phyloP scores from a whole-genome alignment of 345 rosid genomes.

The Citrus glauca region DNA sequence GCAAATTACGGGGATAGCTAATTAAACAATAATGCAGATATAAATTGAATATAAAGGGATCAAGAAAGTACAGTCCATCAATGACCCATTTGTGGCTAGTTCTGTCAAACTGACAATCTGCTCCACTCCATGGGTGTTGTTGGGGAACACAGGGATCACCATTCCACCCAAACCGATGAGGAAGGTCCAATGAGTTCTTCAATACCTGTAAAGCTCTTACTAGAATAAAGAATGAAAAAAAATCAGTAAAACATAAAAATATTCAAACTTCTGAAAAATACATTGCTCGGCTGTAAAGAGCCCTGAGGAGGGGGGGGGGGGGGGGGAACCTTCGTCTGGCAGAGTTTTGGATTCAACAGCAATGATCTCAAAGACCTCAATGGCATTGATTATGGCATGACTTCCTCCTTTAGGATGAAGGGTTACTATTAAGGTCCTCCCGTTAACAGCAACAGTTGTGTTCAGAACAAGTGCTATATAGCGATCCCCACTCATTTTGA shows the following conservation, averaged over 20 bases:
- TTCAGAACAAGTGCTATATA: slow-evolving; percentile 81
- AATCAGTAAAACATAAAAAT: slow-evolving; percentile 14
- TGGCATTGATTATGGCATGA: slow-evolving; percentile 77
- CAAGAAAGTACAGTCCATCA: slow-evolving; percentile 82
- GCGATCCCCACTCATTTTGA: slow-evolving; percentile 61
- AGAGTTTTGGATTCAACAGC: slow-evolving; percentile 66
- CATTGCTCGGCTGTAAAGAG: not conserved
- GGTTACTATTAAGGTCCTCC: slow-evolving; percentile 70
- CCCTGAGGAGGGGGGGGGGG: not conserved
- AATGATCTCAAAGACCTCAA: slow-evolving; percentile 85
- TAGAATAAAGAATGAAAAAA: slow-evolving; percentile 29
- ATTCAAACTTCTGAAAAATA: slow-evolving; percentile 3
- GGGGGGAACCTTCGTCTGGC: slow-evolving; percentile 55
- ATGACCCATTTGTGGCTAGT: slow-evolving; percentile 79
- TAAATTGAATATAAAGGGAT: slow-evolving; percentile 21
- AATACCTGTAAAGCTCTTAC: slow-evolving; percentile 69
- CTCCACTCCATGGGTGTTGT: slow-evolving; percentile 99
- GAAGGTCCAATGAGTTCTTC: slow-evolving; percentile 77
- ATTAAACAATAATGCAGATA: not conserved
- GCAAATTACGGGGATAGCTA: not conserved
- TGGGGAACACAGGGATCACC: slow-evolving; percentile 99
- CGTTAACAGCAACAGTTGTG: slow-evolving; percentile 67
- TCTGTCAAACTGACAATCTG: slow-evolving; percentile 70
- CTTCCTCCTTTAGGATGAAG: slow-evolving; percentile 62
- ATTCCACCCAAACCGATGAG: slow-evolving; percentile 94